Evolutionary conservation across 1,284 basidiomycete genomes (phyloP).

Genomic region (Thelephora terrestris): DNA sequence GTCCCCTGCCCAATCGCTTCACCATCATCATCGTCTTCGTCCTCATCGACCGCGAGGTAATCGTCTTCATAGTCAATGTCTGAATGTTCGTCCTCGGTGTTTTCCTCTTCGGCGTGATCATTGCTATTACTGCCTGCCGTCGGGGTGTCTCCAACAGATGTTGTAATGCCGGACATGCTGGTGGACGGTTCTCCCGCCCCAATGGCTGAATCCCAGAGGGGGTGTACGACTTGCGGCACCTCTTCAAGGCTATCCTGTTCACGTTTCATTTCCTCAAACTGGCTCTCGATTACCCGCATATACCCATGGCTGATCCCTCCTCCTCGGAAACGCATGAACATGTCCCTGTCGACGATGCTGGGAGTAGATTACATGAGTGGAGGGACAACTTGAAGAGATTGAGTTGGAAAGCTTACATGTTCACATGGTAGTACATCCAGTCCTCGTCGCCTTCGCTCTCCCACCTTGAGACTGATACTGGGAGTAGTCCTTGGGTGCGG

Average conservation of each 20-base stretch:
- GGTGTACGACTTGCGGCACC: not conserved
- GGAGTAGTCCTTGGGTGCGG: conserved; percentile 14
- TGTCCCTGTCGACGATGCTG: conserved; percentile 19
- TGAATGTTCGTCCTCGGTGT: not conserved
- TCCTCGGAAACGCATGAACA: conserved; percentile 17
- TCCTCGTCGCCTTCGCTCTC: conserved; percentile 17
- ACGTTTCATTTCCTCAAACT: not conserved
- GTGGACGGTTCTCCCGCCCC: not conserved
- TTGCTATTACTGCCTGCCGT: not conserved
- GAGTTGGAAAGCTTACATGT: conserved; percentile 19
- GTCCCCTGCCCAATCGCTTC: too few relatives aligned
- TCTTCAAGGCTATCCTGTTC: not conserved
- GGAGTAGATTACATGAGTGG: not conserved
- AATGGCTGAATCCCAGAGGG: not conserved
- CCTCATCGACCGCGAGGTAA: too few relatives aligned
- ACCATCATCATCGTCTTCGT: too few relatives aligned
- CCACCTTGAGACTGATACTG: conserved; percentile 14
- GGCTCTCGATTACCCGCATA: not conserved
- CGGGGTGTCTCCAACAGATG: not conserved
- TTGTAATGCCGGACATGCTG: not conserved
- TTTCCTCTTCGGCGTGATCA: not conserved
- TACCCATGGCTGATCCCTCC: conserved; percentile 15
- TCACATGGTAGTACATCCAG: conserved; percentile 25
- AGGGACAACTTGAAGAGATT: not conserved
- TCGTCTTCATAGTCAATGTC: not conserved